phyloP scores from a whole-genome alignment of 306 rosid species.

The Senna siamea region DNA sequence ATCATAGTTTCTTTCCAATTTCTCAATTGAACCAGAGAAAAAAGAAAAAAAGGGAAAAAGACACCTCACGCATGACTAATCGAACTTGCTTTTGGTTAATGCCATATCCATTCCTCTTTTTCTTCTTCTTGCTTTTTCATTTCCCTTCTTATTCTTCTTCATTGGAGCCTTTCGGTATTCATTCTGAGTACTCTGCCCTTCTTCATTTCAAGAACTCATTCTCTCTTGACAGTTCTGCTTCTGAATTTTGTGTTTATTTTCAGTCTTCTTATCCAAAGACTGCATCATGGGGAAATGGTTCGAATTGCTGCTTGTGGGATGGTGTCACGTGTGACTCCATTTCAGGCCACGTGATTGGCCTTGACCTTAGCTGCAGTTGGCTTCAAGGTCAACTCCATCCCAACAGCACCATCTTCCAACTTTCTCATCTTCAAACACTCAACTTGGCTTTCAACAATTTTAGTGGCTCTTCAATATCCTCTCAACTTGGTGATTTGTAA shows the following conservation, averaged over 20 bases:
- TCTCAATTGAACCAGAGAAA: too few relatives aligned
- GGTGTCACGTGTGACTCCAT: constrained; percentile 18
- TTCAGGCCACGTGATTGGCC: constrained; percentile 20
- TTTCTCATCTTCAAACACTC: constrained; percentile 30
- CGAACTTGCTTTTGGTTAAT: too few relatives aligned
- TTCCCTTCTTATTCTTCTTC: neutral
- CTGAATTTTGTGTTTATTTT: neutral
- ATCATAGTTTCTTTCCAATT: too few relatives aligned
- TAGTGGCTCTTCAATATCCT: neutral
- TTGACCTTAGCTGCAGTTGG: constrained; percentile 23
- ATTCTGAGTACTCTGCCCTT: neutral
- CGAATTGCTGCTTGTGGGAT: constrained; percentile 33
- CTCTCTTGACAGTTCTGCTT: neutral
- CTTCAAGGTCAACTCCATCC: constrained; percentile 25
- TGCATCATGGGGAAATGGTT: constrained; percentile 21
- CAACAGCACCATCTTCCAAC: constrained; percentile 22
- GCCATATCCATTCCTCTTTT: neutral
- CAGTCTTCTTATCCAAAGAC: neutral
- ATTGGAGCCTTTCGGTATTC: neutral
- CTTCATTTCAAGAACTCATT: neutral
- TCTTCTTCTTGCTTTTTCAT: neutral
- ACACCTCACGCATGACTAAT: too few relatives aligned
- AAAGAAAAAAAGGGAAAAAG: too few relatives aligned
- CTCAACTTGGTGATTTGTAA: constrained; percentile 24
- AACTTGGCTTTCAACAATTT: constrained; percentile 35